Conservation (phyloP, 2,329 filamentous ascomycete species). For the Fusarium sp. region DNA sequence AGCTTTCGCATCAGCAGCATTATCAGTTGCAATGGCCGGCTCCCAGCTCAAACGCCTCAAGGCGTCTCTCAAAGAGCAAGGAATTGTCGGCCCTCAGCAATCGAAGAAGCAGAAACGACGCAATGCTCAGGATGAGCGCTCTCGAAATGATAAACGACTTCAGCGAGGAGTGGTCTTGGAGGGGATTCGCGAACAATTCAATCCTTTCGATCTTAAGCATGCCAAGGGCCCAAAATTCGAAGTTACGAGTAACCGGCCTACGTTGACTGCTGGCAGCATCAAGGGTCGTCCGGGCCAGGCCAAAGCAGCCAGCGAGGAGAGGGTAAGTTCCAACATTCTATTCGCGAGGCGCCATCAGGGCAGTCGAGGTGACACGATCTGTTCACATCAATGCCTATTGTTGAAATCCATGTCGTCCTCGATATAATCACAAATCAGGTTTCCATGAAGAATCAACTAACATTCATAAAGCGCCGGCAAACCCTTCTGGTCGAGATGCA, state of each 20-base stretch:
- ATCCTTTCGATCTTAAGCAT: conserved; percentile 94
- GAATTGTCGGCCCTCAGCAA: conserved; percentile 88
- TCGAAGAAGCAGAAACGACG: conserved; percentile 94
- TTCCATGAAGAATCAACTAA: conserved; percentile 15
- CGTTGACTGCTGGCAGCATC: conserved; percentile 65
- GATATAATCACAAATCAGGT: neutral
- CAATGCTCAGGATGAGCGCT: conserved; percentile 71
- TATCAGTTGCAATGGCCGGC: conserved; percentile 75
- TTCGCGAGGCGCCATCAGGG: neutral
- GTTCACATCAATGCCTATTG: neutral
- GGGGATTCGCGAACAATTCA: conserved; percentile 93
- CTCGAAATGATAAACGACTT: conserved; percentile 76
- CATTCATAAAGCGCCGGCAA: conserved; percentile 69
- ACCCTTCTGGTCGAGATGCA: conserved; percentile 93
- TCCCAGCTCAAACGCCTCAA: conserved; percentile 98
- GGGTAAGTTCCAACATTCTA: conserved; percentile 58
- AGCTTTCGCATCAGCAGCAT: conserved; percentile 27
- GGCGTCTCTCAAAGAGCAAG: conserved; percentile 86
- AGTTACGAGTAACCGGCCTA: conserved; percentile 74
- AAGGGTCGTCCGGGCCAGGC: conserved; percentile 83
- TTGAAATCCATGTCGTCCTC: neutral
- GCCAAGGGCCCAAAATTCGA: conserved; percentile 85
- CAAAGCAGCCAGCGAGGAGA: conserved; percentile 87
- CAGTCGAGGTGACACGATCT: neutral
- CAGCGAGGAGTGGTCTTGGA: conserved; percentile 81